These are phyloP conservation scores for Vigna nakashimae DNA, from an alignment of 306 rosid genomes.

Conservation along the genomic window DNA sequence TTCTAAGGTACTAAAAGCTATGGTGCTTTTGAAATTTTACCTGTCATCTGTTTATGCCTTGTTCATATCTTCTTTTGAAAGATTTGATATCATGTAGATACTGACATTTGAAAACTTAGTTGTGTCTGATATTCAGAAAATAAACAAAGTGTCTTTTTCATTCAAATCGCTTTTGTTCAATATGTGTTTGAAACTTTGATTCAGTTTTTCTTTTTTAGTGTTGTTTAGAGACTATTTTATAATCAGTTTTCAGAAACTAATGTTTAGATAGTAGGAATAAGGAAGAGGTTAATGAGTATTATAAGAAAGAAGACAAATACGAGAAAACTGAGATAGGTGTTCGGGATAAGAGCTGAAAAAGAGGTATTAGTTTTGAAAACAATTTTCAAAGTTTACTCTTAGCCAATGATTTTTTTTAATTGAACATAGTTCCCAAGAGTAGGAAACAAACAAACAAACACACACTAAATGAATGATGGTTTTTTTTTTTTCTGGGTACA, in stretches of 20 bases:
- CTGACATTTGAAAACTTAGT: constrained; percentile 14
- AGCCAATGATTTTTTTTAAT: background rate
- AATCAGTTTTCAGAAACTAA: background rate
- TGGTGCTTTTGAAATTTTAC: background rate
- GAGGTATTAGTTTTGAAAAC: background rate
- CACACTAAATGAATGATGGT: background rate
- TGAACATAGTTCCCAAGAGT: background rate
- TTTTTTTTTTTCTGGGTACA: background rate
- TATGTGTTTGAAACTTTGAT: background rate
- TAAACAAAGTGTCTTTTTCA: background rate
- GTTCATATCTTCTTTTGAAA: constrained; percentile 10
- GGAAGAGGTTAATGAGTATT: background rate
- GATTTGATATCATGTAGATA: constrained; percentile 2
- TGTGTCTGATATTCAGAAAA: constrained; percentile 18
- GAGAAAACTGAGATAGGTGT: background rate
- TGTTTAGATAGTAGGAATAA: background rate
- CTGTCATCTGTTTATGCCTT: constrained; percentile 12
- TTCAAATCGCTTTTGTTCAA: constrained; percentile 18
- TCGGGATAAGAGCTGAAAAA: background rate
- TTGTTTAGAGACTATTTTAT: background rate
- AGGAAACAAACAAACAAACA: background rate
- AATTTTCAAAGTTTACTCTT: background rate
- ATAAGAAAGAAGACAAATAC: background rate
- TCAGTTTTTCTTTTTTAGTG: background rate
- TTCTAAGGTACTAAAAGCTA: constrained; percentile 62